Evolutionary conservation across 202 grass and related monocot genomes (phyloP).

Genomic region (Schoenoplectus tabernaemontani): DNA sequence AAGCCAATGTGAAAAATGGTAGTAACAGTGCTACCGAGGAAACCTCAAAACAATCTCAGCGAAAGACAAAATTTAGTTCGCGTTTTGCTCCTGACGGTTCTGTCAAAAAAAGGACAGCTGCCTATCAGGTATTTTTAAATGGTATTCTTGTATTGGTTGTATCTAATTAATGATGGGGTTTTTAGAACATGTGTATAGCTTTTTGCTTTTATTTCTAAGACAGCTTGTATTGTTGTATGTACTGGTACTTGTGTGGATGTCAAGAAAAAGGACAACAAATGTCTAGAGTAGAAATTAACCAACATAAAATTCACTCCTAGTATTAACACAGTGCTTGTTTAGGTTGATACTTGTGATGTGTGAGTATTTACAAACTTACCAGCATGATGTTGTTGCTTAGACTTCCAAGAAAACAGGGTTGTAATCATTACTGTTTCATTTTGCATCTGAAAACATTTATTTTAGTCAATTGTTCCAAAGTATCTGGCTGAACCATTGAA

Average conservation of each 20-base stretch:
- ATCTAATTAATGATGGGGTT: not conserved
- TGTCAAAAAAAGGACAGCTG: constrained; percentile 63
- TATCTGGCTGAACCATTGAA: not conserved
- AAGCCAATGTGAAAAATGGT: constrained; percentile 43
- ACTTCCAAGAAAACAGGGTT: not conserved
- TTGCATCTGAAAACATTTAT: not conserved
- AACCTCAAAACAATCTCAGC: constrained; percentile 39
- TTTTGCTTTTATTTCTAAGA: not conserved
- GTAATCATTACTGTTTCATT: not conserved
- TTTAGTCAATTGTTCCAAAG: not conserved
- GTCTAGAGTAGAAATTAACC: constrained; percentile 22
- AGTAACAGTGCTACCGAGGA: constrained; percentile 29
- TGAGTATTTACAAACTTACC: not conserved
- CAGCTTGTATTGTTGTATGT: not conserved
- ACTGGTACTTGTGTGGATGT: not conserved
- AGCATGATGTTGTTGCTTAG: not conserved
- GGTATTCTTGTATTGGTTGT: not conserved
- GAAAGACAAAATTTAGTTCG: constrained; percentile 75
- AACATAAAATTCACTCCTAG: not conserved
- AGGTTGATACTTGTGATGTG: constrained; percentile 25
- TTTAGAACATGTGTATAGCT: not conserved
- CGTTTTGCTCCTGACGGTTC: constrained; percentile 43
- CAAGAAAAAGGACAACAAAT: constrained; percentile 27
- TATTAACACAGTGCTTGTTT: not conserved
- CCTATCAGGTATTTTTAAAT: constrained; percentile 63